These are phyloP conservation scores for Biscogniauxia mediterranea DNA, from an alignment of 2,329 filamentous ascomycete species.

Conservation along the genomic window DNA sequence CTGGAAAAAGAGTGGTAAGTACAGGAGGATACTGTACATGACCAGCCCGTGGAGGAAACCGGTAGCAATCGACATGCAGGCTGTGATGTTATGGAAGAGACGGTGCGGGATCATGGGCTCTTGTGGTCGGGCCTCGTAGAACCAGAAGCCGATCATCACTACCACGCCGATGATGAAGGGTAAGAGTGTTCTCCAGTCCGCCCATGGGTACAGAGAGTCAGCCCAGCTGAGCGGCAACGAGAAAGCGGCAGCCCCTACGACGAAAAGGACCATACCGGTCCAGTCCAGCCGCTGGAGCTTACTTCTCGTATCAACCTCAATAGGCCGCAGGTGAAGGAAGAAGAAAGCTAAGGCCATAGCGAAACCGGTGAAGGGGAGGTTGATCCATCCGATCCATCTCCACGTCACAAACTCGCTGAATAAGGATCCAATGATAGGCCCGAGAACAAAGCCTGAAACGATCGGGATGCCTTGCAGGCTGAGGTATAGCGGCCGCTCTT, in stretches of 20 bases:
- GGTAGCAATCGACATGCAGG: constrained; percentile 24
- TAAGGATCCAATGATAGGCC: constrained; percentile 22
- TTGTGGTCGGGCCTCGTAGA: constrained; percentile 52
- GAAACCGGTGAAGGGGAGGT: constrained; percentile 55
- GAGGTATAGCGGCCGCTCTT: constrained; percentile 4
- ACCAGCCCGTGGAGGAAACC: constrained; percentile 11
- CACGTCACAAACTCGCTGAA: constrained; percentile 50
- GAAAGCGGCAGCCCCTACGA: constrained; percentile 51
- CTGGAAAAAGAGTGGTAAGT: constrained; percentile 42
- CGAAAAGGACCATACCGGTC: constrained; percentile 60
- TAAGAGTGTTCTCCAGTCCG: constrained; percentile 59
- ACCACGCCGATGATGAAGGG: constrained; percentile 57
- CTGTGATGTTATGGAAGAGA: constrained; percentile 3
- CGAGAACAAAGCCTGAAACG: no score
- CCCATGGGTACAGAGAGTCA: constrained; percentile 64
- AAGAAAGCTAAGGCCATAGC: constrained; percentile 44
- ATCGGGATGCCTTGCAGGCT: no score
- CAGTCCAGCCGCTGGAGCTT: constrained; percentile 61
- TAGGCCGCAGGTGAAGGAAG: constrained; percentile 52
- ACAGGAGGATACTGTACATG: constrained; percentile 15
- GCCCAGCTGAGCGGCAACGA: constrained; percentile 36
- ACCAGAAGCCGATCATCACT: constrained; percentile 50
- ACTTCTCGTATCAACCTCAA: constrained; percentile 40
- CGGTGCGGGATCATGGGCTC: constrained; percentile 39
- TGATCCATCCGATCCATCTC: constrained; percentile 67